These are phyloP conservation scores for Lactifluus hygrophoroides DNA, from an alignment of 768 basidiomycete genomes.

Conservation along the genomic window DNA sequence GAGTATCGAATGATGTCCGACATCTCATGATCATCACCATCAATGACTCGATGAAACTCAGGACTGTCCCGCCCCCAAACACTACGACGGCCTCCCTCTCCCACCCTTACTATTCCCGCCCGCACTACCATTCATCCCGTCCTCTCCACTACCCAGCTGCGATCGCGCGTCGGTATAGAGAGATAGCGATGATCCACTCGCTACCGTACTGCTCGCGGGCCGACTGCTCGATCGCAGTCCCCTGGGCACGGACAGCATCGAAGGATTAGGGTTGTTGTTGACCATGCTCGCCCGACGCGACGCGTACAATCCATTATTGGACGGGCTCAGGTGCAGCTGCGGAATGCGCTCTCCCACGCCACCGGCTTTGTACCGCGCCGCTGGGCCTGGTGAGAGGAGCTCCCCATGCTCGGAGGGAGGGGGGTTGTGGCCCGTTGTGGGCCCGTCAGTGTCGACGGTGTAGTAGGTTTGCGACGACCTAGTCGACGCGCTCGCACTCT, in stretches of 20 bases:
- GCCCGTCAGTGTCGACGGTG: slow-evolving; percentile 1
- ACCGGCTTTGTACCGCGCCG: background rate
- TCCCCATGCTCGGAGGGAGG: slow-evolving; percentile 10
- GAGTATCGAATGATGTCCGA: background rate
- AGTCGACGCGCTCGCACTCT: slow-evolving; percentile 2
- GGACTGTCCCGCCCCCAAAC: too few species aligned
- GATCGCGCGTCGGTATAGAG: slow-evolving; percentile 19
- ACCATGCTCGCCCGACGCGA: slow-evolving; percentile 19
- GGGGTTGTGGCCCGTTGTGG: background rate
- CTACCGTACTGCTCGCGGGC: slow-evolving; percentile 8
- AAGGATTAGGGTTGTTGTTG: background rate
- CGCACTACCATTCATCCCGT: slow-evolving; percentile 3
- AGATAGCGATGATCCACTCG: slow-evolving; percentile 15
- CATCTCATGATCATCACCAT: background rate
- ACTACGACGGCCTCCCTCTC: slow-evolving; percentile 2
- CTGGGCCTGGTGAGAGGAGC: background rate
- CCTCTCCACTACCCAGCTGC: slow-evolving; percentile 8
- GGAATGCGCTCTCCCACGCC: slow-evolving; percentile 12
- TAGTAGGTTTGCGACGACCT: slow-evolving; percentile 15
- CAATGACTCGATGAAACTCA: background rate
- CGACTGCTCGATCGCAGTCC: background rate
- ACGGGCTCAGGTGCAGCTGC: background rate
- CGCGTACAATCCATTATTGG: background rate
- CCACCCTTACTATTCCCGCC: background rate
- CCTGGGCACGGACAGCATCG: background rate